A percentile compares a stretch with the other conserved stretches of the same genome.
Evolutionary conservation across 805 yeast genomes (phyloP).

Genomic region (Lachancea fermentati): DNA sequence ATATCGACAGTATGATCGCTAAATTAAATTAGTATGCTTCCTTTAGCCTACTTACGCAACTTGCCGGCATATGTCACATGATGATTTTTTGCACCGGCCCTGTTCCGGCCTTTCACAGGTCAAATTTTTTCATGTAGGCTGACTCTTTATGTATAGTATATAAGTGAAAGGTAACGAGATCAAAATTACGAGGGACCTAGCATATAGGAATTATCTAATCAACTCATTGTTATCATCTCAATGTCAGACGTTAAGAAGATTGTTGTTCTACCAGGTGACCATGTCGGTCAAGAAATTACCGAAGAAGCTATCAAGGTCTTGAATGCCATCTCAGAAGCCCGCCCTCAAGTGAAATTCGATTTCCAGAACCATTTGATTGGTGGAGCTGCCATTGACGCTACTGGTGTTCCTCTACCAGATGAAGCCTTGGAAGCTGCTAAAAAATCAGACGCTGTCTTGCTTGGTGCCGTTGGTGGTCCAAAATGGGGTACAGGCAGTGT

Average conservation of each 20-base stretch:
- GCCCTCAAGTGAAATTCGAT: slow-evolving; percentile 56
- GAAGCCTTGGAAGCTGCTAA: slow-evolving; percentile 79
- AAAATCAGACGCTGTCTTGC: slow-evolving; percentile 85
- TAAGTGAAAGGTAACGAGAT: background rate
- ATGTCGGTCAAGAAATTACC: slow-evolving; percentile 87
- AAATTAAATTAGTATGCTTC: slow-evolving; percentile 48
- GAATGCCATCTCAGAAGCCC: slow-evolving; percentile 61
- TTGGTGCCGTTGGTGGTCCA: slow-evolving; percentile 99
- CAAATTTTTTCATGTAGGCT: background rate
- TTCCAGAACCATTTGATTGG: slow-evolving; percentile 87
- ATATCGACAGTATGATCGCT: slow-evolving; percentile 62
- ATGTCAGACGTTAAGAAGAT: slow-evolving; percentile 48
- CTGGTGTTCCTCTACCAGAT: slow-evolving; percentile 87
- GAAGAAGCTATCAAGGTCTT: slow-evolving; percentile 90
- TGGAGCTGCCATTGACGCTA: slow-evolving; percentile 97
- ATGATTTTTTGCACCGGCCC: background rate
- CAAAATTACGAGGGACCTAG: background rate
- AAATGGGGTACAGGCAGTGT: slow-evolving; percentile 98
- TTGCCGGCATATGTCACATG: background rate
- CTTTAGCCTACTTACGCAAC: background rate
- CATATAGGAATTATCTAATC: background rate
- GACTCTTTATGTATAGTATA: background rate
- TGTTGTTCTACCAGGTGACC: slow-evolving; percentile 93
- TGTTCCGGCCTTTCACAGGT: background rate
- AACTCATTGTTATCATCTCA: background rate